Evolutionary conservation across 2,329 filamentous ascomycete species (phyloP), one percentile per base, ranked within the genome.

Genomic region (Aspergillus sp.): DNA sequence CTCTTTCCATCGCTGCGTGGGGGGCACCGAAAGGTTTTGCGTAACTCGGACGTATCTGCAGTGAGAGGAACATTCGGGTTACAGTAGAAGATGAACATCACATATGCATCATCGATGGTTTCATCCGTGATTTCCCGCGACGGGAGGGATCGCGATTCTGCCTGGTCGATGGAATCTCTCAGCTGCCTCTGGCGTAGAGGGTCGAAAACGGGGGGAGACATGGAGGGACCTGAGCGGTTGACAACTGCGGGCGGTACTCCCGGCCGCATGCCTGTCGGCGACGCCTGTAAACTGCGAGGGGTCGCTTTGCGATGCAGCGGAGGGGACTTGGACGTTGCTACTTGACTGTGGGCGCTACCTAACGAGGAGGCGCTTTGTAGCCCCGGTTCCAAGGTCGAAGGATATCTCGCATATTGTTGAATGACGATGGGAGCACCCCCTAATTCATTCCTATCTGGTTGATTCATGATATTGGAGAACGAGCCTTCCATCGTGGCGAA

Each of bases 1-100:
- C 80, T 85, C 71, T 96, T 95, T 55, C 89, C 89, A 62, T 93
- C 91, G 67, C 91, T 96, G 65, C 88, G 91, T 4, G 92, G 92
- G 1, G 90, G 90, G 23, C 78, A 85, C 44, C 87, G 83, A 69
- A 97, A 96, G 11, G 85, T 84, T 62, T 88, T 88, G 52, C 86
- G 83, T 45, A 97, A 75, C 49, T 87, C 84, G 3, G 79, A 72
- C 0, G 89, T 88, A 71, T 95, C 88, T 41, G 83, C 82, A 14
- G 84, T 81, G n/a, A 80, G 69, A 2, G 88, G 79, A 46, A 96
- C 86, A 41, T 83, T 86, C 4, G 92, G 92, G 70, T 97, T 97
- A 78, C 92, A 96, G 71, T 91, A 90, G 52, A 97, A 79, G 63
- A 97, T 88, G 69, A 97, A 97, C 60, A 78, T 73, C 54, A 92